Evolutionary conservation across 2,329 filamentous ascomycete genomes (phyloP).

Genomic region (Pyrenochaeta sp.): DNA sequence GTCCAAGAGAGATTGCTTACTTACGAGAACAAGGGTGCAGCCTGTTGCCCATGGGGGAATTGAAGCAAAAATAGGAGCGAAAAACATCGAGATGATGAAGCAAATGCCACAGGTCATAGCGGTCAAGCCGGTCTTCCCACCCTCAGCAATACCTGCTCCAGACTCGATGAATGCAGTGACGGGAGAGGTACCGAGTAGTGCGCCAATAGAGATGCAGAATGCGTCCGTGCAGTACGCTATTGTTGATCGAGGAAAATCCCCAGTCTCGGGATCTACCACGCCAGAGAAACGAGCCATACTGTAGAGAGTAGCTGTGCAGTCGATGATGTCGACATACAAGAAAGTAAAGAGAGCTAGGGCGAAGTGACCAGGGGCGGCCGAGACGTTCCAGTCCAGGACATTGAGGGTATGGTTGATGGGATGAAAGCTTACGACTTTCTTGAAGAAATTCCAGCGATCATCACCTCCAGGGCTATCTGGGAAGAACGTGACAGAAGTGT

Average conservation of each 20-base stretch:
- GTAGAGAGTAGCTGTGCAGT: constrained; percentile 86
- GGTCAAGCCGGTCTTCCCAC: constrained; percentile 82
- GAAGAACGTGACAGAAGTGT: constrained; percentile 79
- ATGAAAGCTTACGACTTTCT: constrained; percentile 82
- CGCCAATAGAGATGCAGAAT: constrained; percentile 79
- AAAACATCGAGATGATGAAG: constrained; percentile 89
- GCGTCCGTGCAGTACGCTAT: constrained; percentile 87
- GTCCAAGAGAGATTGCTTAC: constrained; percentile 6
- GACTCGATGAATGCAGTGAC: constrained; percentile 89
- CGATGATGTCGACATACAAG: constrained; percentile 89
- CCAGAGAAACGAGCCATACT: constrained; percentile 87
- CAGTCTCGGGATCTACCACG: constrained; percentile 78
- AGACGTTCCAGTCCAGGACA: constrained; percentile 76
- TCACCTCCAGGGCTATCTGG: constrained; percentile 73
- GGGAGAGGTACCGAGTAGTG: constrained; percentile 78
- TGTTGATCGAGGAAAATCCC: constrained; percentile 86
- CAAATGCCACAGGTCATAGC: constrained; percentile 79
- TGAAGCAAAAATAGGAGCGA: constrained; percentile 87
- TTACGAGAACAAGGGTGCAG: constrained; percentile 79
- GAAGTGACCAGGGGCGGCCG: constrained; percentile 74
- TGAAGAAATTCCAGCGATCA: constrained; percentile 81
- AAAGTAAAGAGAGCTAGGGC: constrained; percentile 86
- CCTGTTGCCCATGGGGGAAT: constrained; percentile 91
- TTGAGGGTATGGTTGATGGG: constrained; percentile 73
- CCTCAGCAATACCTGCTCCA: constrained; percentile 86